phyloP scores from a whole-genome alignment of 345 rosid genomes.

The Linum usitatissimum region DNA sequence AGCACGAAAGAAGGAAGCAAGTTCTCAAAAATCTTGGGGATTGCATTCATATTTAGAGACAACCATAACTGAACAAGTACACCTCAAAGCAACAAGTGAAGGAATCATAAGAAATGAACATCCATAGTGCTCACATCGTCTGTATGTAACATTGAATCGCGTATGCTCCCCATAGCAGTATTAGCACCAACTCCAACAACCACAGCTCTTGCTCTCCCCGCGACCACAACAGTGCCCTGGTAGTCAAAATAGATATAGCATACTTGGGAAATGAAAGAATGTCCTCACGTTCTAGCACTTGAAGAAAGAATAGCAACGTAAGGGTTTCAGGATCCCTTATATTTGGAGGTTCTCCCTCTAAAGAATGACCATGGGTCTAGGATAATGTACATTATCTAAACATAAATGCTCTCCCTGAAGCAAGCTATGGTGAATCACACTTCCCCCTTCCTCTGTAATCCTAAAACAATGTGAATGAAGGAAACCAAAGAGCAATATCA shows the following conservation, averaged over 20 bases:
- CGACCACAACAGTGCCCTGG: conserved; percentile 94
- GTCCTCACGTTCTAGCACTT: not conserved
- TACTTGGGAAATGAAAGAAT: not conserved
- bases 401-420: not conserved
- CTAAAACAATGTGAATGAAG: not conserved
- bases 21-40: not conserved
- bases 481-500: not conserved
- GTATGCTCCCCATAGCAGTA: conserved; percentile 99
- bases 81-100: not conserved
- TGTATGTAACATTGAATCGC: conserved; percentile 86
- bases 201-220: conserved; percentile 92
- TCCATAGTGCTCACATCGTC: conserved; percentile 54
- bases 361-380: not conserved
- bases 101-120: conserved; percentile 5
- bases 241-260: conserved; percentile 21
- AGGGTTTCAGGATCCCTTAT: not conserved
- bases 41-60: not conserved
- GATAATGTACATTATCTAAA: not conserved
- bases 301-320: not conserved
- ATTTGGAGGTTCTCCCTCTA: not conserved
- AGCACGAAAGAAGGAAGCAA: not conserved
- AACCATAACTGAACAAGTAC: too few species aligned
- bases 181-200: conserved; percentile 91
- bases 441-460: not conserved
- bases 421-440: not conserved